Evolutionary conservation across 805 yeast genomes (phyloP).

Genomic region (Monosporozyma unispora): DNA sequence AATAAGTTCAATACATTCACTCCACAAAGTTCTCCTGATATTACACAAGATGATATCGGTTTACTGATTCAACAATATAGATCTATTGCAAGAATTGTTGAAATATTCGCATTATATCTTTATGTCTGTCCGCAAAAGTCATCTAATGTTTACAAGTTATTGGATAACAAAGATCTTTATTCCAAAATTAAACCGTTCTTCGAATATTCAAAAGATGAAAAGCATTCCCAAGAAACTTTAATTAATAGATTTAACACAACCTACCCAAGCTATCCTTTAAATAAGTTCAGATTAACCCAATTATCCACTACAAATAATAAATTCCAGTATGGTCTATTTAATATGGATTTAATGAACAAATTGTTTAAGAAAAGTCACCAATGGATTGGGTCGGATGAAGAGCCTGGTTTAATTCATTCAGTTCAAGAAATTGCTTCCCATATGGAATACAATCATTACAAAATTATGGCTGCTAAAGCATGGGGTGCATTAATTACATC

Average conservation of each 20-base stretch:
- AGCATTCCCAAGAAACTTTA: conserved; percentile 38
- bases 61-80: conserved; percentile 45
- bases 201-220: conserved; percentile 39
- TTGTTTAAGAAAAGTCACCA: conserved; percentile 37
- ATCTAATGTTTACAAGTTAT: conserved; percentile 36
- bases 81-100: conserved; percentile 59
- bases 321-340: conserved; percentile 48
- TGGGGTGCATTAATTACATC: conserved; percentile 73
- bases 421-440: conserved; percentile 53
- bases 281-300: conserved; percentile 44
- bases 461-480: conserved; percentile 59
- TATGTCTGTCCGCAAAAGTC: conserved; percentile 43
- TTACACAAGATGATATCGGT: conserved; percentile 19
- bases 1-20: conserved; percentile 32
- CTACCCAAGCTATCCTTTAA: conserved; percentile 40
- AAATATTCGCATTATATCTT: conserved; percentile 62
- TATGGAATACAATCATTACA: conserved; percentile 55
- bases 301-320: conserved; percentile 38
- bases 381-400: conserved; percentile 33
- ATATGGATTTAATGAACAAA: conserved; percentile 53
- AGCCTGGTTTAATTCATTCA: conserved; percentile 36
- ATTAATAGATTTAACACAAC: conserved; percentile 37
- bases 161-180: conserved; percentile 34
- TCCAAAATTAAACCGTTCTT: conserved; percentile 31
- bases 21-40: conserved; percentile 5